These are phyloP conservation scores for Nicotiana tabacum DNA, from an alignment of 257 asterid species.

Conservation along the genomic window DNA sequence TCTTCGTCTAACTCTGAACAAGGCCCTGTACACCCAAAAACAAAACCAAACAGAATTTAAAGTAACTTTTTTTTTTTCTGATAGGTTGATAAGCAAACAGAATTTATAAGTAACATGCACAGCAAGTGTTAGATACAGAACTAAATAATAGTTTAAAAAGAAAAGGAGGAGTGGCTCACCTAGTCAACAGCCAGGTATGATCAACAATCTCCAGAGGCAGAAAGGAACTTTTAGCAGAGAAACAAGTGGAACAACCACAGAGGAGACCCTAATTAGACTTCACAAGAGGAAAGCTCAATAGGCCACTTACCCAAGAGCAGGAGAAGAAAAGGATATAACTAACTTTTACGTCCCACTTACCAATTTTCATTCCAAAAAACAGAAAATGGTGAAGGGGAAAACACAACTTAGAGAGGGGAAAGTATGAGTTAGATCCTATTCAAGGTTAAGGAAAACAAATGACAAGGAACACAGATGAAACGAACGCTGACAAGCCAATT, in stretches of 20 bases:
- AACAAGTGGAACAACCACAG: constrained; percentile 1
- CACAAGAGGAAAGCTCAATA: constrained; percentile 22
- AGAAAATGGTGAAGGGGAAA: constrained; percentile 50
- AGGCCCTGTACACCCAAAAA: not conserved
- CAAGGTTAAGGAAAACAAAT: constrained; percentile 7
- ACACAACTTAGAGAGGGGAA: constrained; percentile 22
- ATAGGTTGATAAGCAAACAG: not conserved
- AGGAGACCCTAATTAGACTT: constrained; percentile 13
- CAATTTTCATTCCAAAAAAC: constrained; percentile 58
- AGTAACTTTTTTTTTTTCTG: too few relatives aligned
- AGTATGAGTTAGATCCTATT: constrained; percentile 29
- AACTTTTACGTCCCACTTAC: constrained; percentile 39
- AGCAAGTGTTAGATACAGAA: not conserved
- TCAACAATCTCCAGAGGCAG: constrained; percentile 44
- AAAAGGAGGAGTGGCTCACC: constrained; percentile 14
- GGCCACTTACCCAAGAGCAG: not conserved
- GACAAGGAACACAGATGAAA: not conserved
- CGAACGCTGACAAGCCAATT: constrained; percentile 15
- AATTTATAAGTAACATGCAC: not conserved
- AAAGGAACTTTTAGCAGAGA: constrained; percentile 18
- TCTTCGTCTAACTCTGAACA: not conserved
- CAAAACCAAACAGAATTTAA: not conserved
- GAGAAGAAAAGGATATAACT: constrained; percentile 28
- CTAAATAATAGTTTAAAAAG: not conserved
- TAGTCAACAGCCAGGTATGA: constrained; percentile 36